Evolutionary conservation across 192 early-diverging fungal species (phyloP), one percentile per base, ranked within the genome.

Genomic region (Coemansia erecta): DNA sequence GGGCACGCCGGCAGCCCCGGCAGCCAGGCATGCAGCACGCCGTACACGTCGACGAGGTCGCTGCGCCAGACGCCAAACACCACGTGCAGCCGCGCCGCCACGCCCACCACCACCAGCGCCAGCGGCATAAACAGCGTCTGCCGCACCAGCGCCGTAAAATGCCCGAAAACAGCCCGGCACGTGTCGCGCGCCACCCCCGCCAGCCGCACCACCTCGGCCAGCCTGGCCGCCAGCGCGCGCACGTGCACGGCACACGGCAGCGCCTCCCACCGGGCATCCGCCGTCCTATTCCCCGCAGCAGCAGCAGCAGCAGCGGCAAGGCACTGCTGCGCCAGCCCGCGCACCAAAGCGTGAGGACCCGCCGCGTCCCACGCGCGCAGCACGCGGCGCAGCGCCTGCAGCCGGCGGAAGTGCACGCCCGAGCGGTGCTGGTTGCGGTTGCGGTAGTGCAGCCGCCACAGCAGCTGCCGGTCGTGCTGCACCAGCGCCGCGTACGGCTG

Each of bases 81-180:
- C 35, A 68, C 7, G 24, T 53, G 49, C 56, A 75, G 13, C 1
- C 72, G 58, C 2, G 72, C 66, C 8, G 59, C 22, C 4, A 75
- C 8, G 1, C 63, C 72, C 43, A 68, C 63, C 0, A 69, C 43
- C 10, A 66, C 63, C 24, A 75, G 48, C 13, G 66, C 54, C 56
- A 75, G 18, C 0, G 72, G 72, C 66, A 75, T 66, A 45, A 75
- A 75, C 49, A 75, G 45, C 19, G 72, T 62, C 59, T 68, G 66
- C 0, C 66, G 53, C 6, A 54, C 52, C 51, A 69, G 72, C 0
- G 62, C 63, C 5, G 63, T 46, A 58, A 75, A 69, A 26, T 59
- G 56, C 21, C 53, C 33, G 41, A 64, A 75, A 5, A 61, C 56
- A 4, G 17, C 44, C n/a, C 47, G 51, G 43, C 66, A 65, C 2